Percentiles rank a stretch among this genome's conserved stretches.
These are phyloP conservation scores for Boletellus ananas DNA, from an alignment of 768 basidiomycete species.

Conservation along the genomic window DNA sequence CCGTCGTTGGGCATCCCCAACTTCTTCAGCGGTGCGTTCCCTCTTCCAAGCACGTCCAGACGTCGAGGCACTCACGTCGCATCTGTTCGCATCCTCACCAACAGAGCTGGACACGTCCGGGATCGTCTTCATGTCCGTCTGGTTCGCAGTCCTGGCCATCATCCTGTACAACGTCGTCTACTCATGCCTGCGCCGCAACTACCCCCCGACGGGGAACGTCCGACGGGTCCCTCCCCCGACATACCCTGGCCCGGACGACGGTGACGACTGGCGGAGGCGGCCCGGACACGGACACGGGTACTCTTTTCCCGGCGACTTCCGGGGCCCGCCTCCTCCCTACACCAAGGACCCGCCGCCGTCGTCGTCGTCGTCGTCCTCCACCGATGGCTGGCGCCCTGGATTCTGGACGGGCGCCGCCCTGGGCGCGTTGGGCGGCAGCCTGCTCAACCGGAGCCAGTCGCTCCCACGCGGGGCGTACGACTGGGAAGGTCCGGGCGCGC, in stretches of 20 bases:
- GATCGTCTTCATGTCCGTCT: conserved; percentile 53
- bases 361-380: conserved; percentile 5
- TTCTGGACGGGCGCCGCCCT: conserved; percentile 83
- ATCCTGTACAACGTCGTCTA: conserved; percentile 57
- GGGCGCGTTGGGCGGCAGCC: conserved; percentile 64
- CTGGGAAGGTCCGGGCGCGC: conserved; percentile 51
- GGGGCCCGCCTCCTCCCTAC: conserved; percentile 58
- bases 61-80: too few relatives aligned
- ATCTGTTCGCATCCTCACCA: too few relatives aligned
- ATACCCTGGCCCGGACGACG: conserved; percentile 28
- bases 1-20: conserved; percentile 9
- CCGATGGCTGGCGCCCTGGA: conserved; percentile 56
- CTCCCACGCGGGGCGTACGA: conserved; percentile 39
- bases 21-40: conserved; percentile 23
- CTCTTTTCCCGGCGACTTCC: conserved; percentile 46
- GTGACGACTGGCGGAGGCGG: background rate
- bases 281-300: conserved; percentile 36
- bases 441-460: conserved; percentile 42
- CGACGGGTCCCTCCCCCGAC: conserved; percentile 24
- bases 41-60: background rate
- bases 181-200: conserved; percentile 44
- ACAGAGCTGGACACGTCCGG: conserved; percentile 47
- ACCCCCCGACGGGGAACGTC: conserved; percentile 30
- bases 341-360: conserved; percentile 31
- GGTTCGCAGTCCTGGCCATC: conserved; percentile 48